These are phyloP conservation scores for Penicillium sp. DNA, from an alignment of 2,329 filamentous ascomycete species.

Conservation along the genomic window DNA sequence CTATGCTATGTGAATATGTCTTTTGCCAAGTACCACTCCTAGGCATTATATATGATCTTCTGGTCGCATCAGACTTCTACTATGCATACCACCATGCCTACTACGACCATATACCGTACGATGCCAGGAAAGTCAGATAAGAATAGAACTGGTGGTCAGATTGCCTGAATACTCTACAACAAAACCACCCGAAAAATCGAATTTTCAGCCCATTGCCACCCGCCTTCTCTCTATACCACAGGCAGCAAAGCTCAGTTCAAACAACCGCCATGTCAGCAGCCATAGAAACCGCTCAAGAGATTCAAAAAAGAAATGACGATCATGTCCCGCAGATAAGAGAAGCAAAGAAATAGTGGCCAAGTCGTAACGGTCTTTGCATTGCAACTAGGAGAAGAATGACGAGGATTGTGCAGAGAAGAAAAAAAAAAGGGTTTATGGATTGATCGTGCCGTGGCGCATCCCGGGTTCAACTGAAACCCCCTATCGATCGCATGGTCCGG, in stretches of 20 bases:
- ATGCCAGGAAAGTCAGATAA: not conserved
- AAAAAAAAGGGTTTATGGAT: conserved; percentile 21
- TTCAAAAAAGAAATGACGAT: conserved; percentile 14
- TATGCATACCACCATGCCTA: not conserved
- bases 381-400: conserved; percentile 31
- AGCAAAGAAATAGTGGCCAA: conserved; percentile 25
- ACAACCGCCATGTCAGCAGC: conserved; percentile 21
- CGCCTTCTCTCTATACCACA: conserved; percentile 9
- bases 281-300: conserved; percentile 6
- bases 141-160: conserved; percentile 1
- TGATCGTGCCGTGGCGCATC: conserved; percentile 27
- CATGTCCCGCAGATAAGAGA: conserved; percentile 10
- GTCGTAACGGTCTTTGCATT: conserved; percentile 41
- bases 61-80: not conserved
- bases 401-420: conserved; percentile 26
- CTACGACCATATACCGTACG: not conserved
- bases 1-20: no score
- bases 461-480: conserved; percentile 17
- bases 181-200: conserved; percentile 1
- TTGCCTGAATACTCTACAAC: conserved; percentile 6
- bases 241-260: conserved; percentile 29
- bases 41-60: not conserved
- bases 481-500: conserved; percentile 31
- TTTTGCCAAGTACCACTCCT: not conserved
- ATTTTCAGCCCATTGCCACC: conserved; percentile 6